Evolutionary conservation across 257 asterid genomes (phyloP).

Genomic region (Hygrophila difformis): DNA sequence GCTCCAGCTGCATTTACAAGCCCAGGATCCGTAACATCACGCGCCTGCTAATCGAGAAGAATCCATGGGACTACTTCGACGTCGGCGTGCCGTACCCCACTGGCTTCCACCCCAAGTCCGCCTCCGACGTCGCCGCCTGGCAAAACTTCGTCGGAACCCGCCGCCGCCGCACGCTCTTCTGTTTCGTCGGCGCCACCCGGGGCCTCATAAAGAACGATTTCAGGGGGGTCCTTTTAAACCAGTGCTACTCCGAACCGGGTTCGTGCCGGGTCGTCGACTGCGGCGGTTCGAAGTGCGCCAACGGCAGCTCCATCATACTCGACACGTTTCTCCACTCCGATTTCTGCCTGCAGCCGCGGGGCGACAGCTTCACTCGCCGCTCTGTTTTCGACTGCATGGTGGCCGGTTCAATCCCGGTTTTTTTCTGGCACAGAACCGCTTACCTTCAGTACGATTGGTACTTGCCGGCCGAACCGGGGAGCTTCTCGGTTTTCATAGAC

Average conservation of each 20-base stretch:
- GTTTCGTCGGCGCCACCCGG: constrained; percentile 76
- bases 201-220: constrained; percentile 50
- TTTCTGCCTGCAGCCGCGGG: constrained; percentile 85
- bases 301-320: constrained; percentile 50
- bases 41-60: constrained; percentile 52
- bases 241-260: constrained; percentile 42
- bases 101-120: constrained; percentile 68
- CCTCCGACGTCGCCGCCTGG: constrained; percentile 36
- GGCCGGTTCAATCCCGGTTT: constrained; percentile 89
- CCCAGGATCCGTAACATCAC: constrained; percentile 59
- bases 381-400: constrained; percentile 84
- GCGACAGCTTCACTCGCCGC: constrained; percentile 74
- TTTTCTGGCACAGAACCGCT: constrained; percentile 75
- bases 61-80: constrained; percentile 73
- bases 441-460: constrained; percentile 75
- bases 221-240: constrained; percentile 41
- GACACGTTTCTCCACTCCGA: constrained; percentile 63
- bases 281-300: constrained; percentile 46
- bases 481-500: constrained; percentile 73
- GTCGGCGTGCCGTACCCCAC: constrained; percentile 80
- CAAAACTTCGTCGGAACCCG: constrained; percentile 45
- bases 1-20: constrained; percentile 57
- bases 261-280: constrained; percentile 70
- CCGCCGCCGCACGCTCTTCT: constrained; percentile 30
- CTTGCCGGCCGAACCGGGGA: constrained; percentile 51